Conservation (phyloP, 2,329 filamentous ascomycete species). For the Botrytis cinerea region DNA sequence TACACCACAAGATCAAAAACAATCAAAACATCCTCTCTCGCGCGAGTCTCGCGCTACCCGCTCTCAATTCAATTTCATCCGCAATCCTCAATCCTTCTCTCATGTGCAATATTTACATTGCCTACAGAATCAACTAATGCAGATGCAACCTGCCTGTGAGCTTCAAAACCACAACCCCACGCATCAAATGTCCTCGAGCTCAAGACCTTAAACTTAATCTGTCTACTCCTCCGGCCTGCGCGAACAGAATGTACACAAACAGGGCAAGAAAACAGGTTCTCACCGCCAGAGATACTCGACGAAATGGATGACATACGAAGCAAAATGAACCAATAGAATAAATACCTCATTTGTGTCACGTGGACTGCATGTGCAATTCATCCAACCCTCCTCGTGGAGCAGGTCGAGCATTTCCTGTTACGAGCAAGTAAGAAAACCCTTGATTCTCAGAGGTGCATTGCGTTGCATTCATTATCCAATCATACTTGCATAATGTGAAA, state of each 20-base stretch:
- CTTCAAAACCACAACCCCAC: slow-evolving; percentile 4
- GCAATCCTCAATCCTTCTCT: neutral
- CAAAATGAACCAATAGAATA: slow-evolving; percentile 20
- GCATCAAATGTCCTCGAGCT: neutral
- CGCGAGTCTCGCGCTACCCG: slow-evolving; percentile 12
- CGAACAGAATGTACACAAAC: neutral
- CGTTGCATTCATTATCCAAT: neutral
- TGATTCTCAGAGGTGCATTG: neutral
- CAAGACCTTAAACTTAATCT: neutral
- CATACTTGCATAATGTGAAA: neutral
- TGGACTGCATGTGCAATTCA: slow-evolving; percentile 4
- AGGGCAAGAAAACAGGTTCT: neutral
- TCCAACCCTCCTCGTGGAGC: neutral
- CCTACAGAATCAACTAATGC: slow-evolving; percentile 14
- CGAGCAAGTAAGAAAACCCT: neutral
- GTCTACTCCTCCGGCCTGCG: neutral
- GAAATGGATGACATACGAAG: neutral
- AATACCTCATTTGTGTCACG: slow-evolving; percentile 24
- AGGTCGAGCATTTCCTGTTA: neutral
- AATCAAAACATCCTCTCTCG: neutral
- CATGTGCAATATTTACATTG: neutral
- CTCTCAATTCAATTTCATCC: slow-evolving; percentile 5
- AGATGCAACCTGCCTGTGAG: slow-evolving; percentile 5
- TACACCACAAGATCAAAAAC: neutral
- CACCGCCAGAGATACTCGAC: slow-evolving; percentile 8